Percentiles rank a stretch among this genome's conserved stretches.
Conservation (phyloP, 441 rosid genomes). For the Geranium incanum region DNA sequence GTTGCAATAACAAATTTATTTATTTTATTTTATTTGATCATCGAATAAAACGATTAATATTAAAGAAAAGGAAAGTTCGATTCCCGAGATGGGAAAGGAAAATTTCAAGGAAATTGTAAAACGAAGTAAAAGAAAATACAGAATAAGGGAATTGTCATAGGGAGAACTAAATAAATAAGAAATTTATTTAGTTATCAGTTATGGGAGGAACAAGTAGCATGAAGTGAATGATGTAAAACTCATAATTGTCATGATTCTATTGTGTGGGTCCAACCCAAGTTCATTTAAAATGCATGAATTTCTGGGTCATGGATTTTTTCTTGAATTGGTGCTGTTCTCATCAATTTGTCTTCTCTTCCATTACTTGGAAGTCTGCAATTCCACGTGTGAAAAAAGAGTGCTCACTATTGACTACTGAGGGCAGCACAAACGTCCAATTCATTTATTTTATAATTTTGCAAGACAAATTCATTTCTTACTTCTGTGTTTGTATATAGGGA, state of each 20-base stretch:
- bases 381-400: background rate
- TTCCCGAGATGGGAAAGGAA: too few species aligned
- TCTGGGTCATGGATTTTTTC: background rate
- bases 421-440: background rate
- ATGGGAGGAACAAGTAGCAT: background rate
- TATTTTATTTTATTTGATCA: background rate
- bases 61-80: too few species aligned
- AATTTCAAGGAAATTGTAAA: too few species aligned
- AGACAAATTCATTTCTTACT: background rate
- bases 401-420: background rate
- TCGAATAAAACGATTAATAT: too few species aligned
- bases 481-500: background rate
- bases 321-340: background rate
- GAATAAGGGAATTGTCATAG: too few species aligned
- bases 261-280: background rate
- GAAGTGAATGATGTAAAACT: background rate
- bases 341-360: background rate
- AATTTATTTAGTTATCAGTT: background rate
- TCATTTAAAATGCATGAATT: background rate
- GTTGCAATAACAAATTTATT: background rate
- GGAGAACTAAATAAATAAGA: background rate
- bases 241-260: background rate
- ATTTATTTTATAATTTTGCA: background rate
- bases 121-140: too few species aligned
- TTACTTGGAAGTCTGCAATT: background rate